Conservation (phyloP, 148 eudicot genomes). For the Vaccinium darrowii region DNA sequence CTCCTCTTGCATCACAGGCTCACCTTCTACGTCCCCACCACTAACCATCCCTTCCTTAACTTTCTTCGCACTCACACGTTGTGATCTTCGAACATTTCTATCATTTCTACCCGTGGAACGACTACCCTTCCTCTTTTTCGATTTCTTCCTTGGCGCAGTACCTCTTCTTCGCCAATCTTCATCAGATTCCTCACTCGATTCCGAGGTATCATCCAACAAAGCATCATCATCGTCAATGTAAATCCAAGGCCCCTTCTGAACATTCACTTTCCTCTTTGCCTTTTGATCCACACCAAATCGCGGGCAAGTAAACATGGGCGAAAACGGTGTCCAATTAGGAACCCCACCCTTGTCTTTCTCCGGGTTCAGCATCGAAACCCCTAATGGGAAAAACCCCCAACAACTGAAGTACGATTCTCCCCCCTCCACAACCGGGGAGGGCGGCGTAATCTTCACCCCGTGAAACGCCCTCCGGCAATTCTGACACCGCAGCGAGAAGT, state of each 20-base stretch:
- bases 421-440: constrained; percentile 45
- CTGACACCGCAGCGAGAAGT: constrained; percentile 73
- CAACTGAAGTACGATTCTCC: constrained; percentile 55
- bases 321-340: constrained; percentile 72
- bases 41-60: not conserved
- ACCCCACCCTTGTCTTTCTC: constrained; percentile 43
- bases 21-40: constrained; percentile 15
- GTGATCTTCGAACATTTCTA: constrained; percentile 3
- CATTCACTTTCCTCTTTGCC: constrained; percentile 19
- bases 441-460: constrained; percentile 51
- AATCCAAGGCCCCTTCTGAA: constrained; percentile 37
- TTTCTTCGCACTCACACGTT: not conserved
- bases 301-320: constrained; percentile 62
- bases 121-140: constrained; percentile 30
- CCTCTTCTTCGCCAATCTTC: constrained; percentile 56
- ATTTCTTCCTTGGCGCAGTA: constrained; percentile 32
- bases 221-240: constrained; percentile 49
- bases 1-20: constrained; percentile 5
- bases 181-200: constrained; percentile 53
- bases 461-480: constrained; percentile 84
- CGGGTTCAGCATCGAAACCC: constrained; percentile 61
- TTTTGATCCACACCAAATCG: constrained; percentile 3
- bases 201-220: constrained; percentile 42
- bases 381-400: constrained; percentile 89
- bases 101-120: not conserved